Evolutionary conservation across 768 basidiomycete species (phyloP), one percentile per base, ranked within the genome.

Genomic region (Hemileccinum rubropunctum): DNA sequence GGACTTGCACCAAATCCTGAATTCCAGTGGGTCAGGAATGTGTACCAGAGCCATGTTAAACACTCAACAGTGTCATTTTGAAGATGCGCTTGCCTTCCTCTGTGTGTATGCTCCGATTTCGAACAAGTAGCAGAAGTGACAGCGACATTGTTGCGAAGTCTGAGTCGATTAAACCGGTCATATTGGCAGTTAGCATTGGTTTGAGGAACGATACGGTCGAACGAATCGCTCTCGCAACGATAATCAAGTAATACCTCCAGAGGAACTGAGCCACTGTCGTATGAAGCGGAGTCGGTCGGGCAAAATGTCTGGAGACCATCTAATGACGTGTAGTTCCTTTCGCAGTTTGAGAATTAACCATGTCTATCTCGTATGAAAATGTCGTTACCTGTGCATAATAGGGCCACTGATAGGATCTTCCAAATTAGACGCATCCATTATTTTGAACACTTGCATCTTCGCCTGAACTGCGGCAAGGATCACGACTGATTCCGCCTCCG

Each of bases 111-210:
- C 37, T 65, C 65, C 34, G 71, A 69, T n/a, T 80, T 75, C 14
- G 72, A 64, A 11, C 62, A 66, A n/a, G 69, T 63, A 28, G 75
- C 72, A 11, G 82, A 79, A 28, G 84, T 82, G 27, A 85, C 70
- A 53, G 84, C 82, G 27, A 85, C 70, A 53, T 80, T 82, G 57
- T 84, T 91, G 38, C 85, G 84, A 45, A 94, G 71, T 32, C 95
- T 84, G 9, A 97, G 77, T 36, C 87, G 85, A 69, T 98, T 98
- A 74, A 95, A 95, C 65, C 91, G 93, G 76, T 98, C 95, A 64
- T 94, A 92, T 41, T 84, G 87, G 53, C 95, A 81, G 4, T 78
- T 83, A 1, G 88, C 89, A 50, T 90, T 83, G 0, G 94, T 91
- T 66, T 91, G 89, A 3, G 91, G 88, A 6, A 98, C 88, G 34